These are phyloP conservation scores for Blakeslea trispora DNA, from an alignment of 371 early-diverging fungal species.

Conservation along the genomic window DNA sequence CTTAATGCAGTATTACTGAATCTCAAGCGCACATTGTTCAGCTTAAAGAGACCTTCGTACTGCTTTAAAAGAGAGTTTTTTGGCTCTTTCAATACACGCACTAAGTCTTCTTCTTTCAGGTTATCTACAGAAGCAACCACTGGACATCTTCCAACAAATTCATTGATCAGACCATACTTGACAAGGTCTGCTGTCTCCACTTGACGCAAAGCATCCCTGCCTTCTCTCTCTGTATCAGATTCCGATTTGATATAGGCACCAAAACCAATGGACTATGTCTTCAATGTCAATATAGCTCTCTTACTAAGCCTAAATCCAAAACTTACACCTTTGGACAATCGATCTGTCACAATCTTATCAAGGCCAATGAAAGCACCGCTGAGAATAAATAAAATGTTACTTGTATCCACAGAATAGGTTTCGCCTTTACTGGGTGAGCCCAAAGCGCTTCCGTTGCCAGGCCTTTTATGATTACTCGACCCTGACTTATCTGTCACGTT, in stretches of 20 bases:
- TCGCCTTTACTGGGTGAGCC: slow-evolving; percentile 72
- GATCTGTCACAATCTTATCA: slow-evolving; percentile 78
- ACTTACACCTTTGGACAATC: slow-evolving; percentile 73
- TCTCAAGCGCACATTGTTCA: slow-evolving; percentile 63
- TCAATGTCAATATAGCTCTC: slow-evolving; percentile 28
- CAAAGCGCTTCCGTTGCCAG: slow-evolving; percentile 21
- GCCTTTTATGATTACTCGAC: slow-evolving; percentile 34
- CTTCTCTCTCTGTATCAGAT: slow-evolving; percentile 14
- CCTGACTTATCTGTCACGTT: slow-evolving; percentile 85
- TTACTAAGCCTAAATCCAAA: slow-evolving; percentile 57
- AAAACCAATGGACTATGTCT: slow-evolving; percentile 63
- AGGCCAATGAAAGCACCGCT: slow-evolving; percentile 92
- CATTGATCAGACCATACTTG: slow-evolving; percentile 89
- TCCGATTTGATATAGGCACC: slow-evolving; percentile 59
- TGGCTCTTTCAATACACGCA: slow-evolving; percentile 82
- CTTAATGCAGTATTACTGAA: slow-evolving; percentile 75
- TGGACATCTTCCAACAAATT: slow-evolving; percentile 88
- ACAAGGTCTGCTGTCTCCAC: slow-evolving; percentile 68
- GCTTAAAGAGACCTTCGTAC: slow-evolving; percentile 74
- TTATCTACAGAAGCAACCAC: slow-evolving; percentile 83
- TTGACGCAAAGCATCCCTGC: slow-evolving; percentile 14
- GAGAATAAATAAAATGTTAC: slow-evolving; percentile 88
- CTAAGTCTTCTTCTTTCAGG: slow-evolving; percentile 69
- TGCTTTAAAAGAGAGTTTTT: slow-evolving; percentile 84
- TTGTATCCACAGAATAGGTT: slow-evolving; percentile 83